A percentile compares a stretch with the other conserved stretches of the same genome.
Evolutionary conservation across 306 rosid species (phyloP).

Genomic region (Cajanus cajan): DNA sequence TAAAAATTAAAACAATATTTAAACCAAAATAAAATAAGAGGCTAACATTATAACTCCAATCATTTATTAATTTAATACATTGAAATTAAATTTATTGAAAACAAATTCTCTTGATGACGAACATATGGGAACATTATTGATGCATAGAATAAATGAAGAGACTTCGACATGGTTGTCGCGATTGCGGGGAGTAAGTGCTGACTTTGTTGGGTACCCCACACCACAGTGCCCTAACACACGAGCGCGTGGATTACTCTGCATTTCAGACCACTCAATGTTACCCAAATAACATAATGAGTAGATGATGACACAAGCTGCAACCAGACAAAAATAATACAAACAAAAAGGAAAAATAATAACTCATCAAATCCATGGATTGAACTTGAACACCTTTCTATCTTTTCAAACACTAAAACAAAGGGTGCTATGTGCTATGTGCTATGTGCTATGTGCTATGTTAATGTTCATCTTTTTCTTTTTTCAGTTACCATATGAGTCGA

Average conservation of each 20-base stretch:
- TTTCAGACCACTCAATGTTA: neutral
- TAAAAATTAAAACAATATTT: no score
- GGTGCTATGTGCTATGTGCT: neutral
- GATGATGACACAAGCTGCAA: neutral
- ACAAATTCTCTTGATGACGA: neutral
- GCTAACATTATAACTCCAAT: no score
- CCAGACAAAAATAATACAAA: neutral
- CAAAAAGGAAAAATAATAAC: neutral
- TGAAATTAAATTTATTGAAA: neutral
- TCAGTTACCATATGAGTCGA: neutral
- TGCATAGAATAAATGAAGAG: slow-evolving; percentile 9
- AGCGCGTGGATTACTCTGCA: neutral
- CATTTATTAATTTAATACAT: neutral
- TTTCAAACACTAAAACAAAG: neutral
- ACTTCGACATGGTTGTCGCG: neutral
- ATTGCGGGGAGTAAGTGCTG: neutral
- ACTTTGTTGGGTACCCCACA: neutral
- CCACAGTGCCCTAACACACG: neutral
- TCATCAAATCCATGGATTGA: neutral
- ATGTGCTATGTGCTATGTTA: neutral
- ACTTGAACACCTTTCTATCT: neutral
- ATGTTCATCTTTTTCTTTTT: neutral
- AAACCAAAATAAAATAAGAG: no score
- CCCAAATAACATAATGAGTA: neutral
- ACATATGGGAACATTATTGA: slow-evolving; percentile 2